phyloP scores from a whole-genome alignment of 75 land plant genomes.

The Chamaecyparis obtusa region DNA sequence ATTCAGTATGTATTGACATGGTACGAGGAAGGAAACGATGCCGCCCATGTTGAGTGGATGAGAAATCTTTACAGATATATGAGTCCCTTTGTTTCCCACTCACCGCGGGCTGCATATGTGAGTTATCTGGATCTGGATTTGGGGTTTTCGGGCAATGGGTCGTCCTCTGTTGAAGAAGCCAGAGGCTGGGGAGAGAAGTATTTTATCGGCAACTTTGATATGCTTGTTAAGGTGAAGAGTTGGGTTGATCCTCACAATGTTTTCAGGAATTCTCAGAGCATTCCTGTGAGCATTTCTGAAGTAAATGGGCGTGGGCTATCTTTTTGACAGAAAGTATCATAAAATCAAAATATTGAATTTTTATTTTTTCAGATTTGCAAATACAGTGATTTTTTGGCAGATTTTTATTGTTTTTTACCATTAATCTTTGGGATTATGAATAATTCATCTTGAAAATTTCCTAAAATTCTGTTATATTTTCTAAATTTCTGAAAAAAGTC shows the following conservation, averaged over 20 bases:
- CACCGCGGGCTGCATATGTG: constrained; percentile 13
- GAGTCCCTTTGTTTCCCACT: constrained; percentile 14
- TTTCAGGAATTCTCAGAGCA: constrained; percentile 20
- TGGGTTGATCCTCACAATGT: constrained; percentile 17
- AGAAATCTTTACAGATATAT: constrained; percentile 19
- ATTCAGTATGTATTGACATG: constrained; percentile 10
- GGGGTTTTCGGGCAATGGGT: background rate
- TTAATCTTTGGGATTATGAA: no score
- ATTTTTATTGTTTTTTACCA: no score
- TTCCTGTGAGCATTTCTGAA: constrained; percentile 9
- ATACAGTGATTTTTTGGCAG: no score
- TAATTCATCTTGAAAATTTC: no score
- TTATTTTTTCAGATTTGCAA: no score
- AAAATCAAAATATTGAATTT: no score
- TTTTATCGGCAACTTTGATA: constrained; percentile 8
- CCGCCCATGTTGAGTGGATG: constrained; percentile 12
- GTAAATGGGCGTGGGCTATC: no score
- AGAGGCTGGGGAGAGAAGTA: constrained; percentile 19
- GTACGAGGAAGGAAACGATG: background rate
- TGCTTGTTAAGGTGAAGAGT: constrained; percentile 12
- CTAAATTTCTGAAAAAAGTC: no score
- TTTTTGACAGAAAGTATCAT: no score
- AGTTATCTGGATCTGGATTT: constrained; percentile 21
- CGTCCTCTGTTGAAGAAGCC: background rate
- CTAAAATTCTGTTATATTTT: no score